Evolutionary conservation across 208 protist species (phyloP).

Genomic region (Acanthamoeba sp.): DNA sequence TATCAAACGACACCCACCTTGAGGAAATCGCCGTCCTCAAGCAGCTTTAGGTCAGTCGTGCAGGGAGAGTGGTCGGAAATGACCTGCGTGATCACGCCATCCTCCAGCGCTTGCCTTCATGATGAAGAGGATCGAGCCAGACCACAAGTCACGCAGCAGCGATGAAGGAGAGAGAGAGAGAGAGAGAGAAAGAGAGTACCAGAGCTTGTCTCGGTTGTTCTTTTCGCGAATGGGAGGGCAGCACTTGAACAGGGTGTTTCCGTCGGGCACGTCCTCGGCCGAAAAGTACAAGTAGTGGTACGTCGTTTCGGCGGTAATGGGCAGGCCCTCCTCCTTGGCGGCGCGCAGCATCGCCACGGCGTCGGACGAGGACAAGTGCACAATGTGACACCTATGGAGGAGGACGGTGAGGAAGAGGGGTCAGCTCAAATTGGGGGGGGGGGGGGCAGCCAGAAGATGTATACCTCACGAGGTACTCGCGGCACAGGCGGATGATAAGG

Average conservation of each 20-base stretch:
- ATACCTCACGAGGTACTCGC: constrained; percentile 65
- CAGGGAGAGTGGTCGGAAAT: constrained; percentile 86
- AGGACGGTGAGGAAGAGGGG: background rate
- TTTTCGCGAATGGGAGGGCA: constrained; percentile 85
- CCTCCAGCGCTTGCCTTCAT: constrained; percentile 66
- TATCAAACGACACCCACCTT: no score
- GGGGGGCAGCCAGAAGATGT: no score
- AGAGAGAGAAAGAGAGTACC: constrained; percentile 15
- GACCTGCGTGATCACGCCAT: constrained; percentile 79
- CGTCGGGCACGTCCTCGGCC: constrained; percentile 81
- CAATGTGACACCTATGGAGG: constrained; percentile 73
- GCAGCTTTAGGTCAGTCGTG: constrained; percentile 82
- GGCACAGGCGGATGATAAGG: constrained; percentile 70
- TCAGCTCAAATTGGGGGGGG: background rate
- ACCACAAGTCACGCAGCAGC: background rate
- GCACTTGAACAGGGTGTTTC: constrained; percentile 84
- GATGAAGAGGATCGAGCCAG: background rate
- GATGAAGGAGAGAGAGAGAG: background rate
- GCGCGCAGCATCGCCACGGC: constrained; percentile 30
- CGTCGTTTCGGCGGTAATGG: constrained; percentile 84
- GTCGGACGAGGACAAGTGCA: constrained; percentile 79
- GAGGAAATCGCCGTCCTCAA: constrained; percentile 83
- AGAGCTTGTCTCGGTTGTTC: constrained; percentile 82
- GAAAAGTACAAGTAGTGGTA: constrained; percentile 85
- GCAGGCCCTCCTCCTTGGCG: constrained; percentile 61